phyloP scores from a whole-genome alignment of 225 moss, liverwort and hornwort species.

The Ulota crispa region DNA sequence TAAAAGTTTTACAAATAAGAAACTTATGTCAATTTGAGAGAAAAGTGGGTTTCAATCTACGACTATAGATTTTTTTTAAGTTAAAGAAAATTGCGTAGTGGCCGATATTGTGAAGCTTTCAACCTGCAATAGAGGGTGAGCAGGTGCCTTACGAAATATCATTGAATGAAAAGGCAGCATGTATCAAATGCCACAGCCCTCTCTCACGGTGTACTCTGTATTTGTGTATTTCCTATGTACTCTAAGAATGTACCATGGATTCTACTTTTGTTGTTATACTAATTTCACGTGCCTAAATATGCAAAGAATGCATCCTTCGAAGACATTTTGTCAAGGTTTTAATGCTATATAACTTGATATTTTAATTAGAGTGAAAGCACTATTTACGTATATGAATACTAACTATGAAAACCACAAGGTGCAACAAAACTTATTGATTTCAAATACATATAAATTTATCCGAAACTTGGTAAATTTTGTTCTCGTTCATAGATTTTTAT shows the following conservation, averaged over 20 bases:
- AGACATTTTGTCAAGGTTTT: accelerated
- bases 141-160: neutral
- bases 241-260: neutral
- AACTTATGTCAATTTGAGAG: no score
- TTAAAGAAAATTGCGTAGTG: neutral
- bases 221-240: neutral
- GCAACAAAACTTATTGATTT: no score
- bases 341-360: accelerated
- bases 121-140: neutral
- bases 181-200: neutral
- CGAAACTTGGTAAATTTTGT: neutral
- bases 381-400: neutral
- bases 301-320: accelerated
- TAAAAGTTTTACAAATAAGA: no score
- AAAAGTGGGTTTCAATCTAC: neutral
- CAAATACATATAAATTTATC: neutral
- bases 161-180: neutral
- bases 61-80: neutral
- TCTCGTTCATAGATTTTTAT: neutral
- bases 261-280: neutral
- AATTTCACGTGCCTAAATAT: accelerated
- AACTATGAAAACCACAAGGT: neutral
- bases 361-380: accelerated
- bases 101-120: neutral
- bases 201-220: accelerated